Base-by-base conservation (phyloP, 345 rosid species). In the Microthlaspi erraticum region DNA sequence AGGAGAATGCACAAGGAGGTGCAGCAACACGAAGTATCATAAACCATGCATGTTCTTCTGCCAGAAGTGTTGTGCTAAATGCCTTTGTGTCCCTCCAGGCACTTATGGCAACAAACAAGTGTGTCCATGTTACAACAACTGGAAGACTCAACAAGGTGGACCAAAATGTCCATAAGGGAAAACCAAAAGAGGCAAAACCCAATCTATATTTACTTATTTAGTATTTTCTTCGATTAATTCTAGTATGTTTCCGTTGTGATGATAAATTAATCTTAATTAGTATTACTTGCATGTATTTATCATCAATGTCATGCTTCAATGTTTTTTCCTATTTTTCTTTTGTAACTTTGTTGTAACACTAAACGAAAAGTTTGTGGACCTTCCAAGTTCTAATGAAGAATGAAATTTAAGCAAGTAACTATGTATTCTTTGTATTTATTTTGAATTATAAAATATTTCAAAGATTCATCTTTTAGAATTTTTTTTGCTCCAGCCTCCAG, bases 1-100 rank as follows among this genome's bases (percentile, higher is more conserved):
- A 86, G 88, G 86, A 59, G 79, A 81, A 32, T 91, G 93, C 85
- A 10, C 73, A 9, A 81, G 80, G 74, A 86, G 97, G 64, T 89
- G 93, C 55, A 71, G 86, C 53, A 66, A 62, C 70, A 91, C 96
- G n/a, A 83, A 87, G 60, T 78, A 82, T 78, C 80, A 67, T 64
- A 84, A 89, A 50, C 85, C 92, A 43, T 91, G 96, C 84, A 78
- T 87, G 81, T 86, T 87, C 79, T 86, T 86, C 80, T 86, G 96
- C 60, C 86, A 83, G 42, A 89, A 89, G 60, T 87, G 97, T 60
- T 89, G 96, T 66, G 82, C 70, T 46, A 79, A 75, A 73, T 91
- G 97, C 71, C 86, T 84, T 33, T 91, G 96, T 76, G 93, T 89
- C 2, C 97, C 93, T 42, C 90, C 93, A 41, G 96, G 89, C 75